phyloP scores from a whole-genome alignment of 2,329 filamentous ascomycete genomes.

The Aspergillus hortae region DNA sequence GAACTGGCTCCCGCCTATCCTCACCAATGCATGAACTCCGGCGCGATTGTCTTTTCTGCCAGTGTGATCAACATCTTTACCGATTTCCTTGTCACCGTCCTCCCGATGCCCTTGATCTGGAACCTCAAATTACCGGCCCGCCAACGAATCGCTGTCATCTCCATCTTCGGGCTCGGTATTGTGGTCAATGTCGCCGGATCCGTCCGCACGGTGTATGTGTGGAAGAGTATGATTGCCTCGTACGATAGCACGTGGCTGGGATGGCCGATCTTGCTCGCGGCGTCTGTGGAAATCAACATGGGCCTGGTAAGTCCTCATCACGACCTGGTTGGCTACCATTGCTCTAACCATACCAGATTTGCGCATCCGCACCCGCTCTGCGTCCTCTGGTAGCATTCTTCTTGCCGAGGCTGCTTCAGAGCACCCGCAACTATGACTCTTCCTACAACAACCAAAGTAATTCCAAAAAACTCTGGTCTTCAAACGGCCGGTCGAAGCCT shows the following conservation, averaged over 20 bases:
- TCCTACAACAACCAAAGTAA: slow-evolving; percentile 17
- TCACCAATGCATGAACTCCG: slow-evolving; percentile 27
- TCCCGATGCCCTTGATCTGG: slow-evolving; percentile 42
- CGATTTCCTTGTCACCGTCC: slow-evolving; percentile 32
- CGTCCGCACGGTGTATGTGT: slow-evolving; percentile 33
- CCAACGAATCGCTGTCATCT: slow-evolving; percentile 36
- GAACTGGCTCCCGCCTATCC: slow-evolving; percentile 23
- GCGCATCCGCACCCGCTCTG: slow-evolving; percentile 35
- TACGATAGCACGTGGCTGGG: slow-evolving; percentile 35
- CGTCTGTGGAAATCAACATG: slow-evolving; percentile 31
- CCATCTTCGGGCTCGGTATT: slow-evolving; percentile 36
- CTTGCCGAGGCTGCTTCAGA: slow-evolving; percentile 29
- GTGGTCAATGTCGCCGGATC: slow-evolving; percentile 34
- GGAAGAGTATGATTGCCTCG: slow-evolving; percentile 28
- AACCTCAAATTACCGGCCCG: slow-evolving; percentile 33
- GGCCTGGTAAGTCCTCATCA: slow-evolving; percentile 27
- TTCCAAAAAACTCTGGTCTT: slow-evolving; percentile 20
- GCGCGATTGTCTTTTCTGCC: slow-evolving; percentile 29
- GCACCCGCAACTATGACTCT: slow-evolving; percentile 18
- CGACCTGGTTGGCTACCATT: neutral
- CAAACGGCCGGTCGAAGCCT: slow-evolving; percentile 18
- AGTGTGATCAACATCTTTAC: slow-evolving; percentile 38
- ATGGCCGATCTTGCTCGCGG: slow-evolving; percentile 31
- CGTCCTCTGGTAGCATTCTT: slow-evolving; percentile 32
- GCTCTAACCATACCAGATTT: slow-evolving; percentile 25